These are phyloP conservation scores for Aspergillus pseudonomiae DNA, from an alignment of 2,329 filamentous ascomycete species.

Conservation along the genomic window DNA sequence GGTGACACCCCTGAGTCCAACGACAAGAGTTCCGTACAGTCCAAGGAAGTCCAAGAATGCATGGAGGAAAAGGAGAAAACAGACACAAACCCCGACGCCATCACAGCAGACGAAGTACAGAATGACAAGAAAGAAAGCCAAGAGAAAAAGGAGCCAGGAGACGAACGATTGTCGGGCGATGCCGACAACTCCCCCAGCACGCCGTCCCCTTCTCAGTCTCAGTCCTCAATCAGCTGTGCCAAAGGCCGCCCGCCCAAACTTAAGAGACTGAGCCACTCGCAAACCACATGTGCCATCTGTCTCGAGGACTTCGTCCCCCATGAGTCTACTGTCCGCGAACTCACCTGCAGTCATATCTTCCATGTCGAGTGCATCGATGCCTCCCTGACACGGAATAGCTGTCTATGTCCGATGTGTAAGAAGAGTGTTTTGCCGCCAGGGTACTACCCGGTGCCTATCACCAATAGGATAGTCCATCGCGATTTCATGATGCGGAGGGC, in stretches of 20 bases:
- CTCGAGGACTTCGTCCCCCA: slow-evolving; percentile 75
- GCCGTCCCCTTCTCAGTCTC: not conserved
- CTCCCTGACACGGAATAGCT: slow-evolving; percentile 77
- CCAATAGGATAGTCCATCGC: slow-evolving; percentile 82
- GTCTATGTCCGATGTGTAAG: slow-evolving; percentile 90
- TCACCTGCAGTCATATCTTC: slow-evolving; percentile 90
- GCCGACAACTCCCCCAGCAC: not conserved
- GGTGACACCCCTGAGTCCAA: not conserved
- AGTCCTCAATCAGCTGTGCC: not conserved
- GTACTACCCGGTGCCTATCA: slow-evolving; percentile 67
- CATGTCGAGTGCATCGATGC: slow-evolving; percentile 90
- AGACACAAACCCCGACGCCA: not conserved
- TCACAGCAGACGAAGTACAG: not conserved
- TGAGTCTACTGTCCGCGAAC: slow-evolving; percentile 74
- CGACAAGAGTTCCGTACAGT: not conserved
- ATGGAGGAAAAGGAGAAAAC: not conserved
- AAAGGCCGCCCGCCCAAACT: not conserved
- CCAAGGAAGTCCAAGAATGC: slow-evolving; percentile 2
- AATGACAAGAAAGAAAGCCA: not conserved
- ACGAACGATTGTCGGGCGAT: not conserved
- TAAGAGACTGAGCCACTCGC: slow-evolving; percentile 57
- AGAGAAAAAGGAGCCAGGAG: not conserved
- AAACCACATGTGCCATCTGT: slow-evolving; percentile 88
- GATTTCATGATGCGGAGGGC: slow-evolving; percentile 61
- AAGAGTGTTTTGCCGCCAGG: slow-evolving; percentile 73